A percentile compares a stretch with the other conserved stretches of the same genome.
These are phyloP conservation scores for Penicillium psychrosexuale DNA, from an alignment of 2,329 filamentous ascomycete genomes.

Conservation along the genomic window DNA sequence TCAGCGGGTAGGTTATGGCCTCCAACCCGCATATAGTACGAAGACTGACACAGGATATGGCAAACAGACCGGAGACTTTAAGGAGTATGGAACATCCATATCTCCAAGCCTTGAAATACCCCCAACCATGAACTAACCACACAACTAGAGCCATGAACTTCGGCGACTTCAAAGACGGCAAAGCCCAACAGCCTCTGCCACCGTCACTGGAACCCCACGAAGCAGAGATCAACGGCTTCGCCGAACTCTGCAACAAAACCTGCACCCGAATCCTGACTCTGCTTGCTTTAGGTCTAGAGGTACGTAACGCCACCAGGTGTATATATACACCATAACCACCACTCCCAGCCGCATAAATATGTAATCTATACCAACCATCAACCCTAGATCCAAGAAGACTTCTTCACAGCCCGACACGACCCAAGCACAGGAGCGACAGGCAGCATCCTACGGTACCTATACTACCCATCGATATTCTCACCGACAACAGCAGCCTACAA, in stretches of 20 bases:
- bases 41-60: constrained; percentile 13
- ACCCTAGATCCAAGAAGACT: constrained; percentile 47
- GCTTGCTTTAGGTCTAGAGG: constrained; percentile 72
- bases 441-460: constrained; percentile 66
- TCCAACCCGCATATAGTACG: background rate
- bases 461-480: constrained; percentile 61
- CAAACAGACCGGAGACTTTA: constrained; percentile 72
- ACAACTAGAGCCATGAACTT: constrained; percentile 80
- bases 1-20: constrained; percentile 60
- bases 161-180: constrained; percentile 67
- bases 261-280: constrained; percentile 71
- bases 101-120: background rate
- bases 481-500: constrained; percentile 43
- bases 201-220: constrained; percentile 59
- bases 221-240: constrained; percentile 63
- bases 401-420: constrained; percentile 63
- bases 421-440: constrained; percentile 50
- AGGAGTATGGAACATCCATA: constrained; percentile 62
- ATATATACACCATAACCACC: background rate
- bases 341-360: background rate
- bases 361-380: background rate
- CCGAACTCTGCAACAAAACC: constrained; percentile 66
- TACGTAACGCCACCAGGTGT: constrained; percentile 30
- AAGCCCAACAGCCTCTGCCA: constrained; percentile 75
- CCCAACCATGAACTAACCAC: constrained; percentile 4